phyloP scores from a whole-genome alignment of 1,284 basidiomycete species.

The Ganoderma resinaceum region DNA sequence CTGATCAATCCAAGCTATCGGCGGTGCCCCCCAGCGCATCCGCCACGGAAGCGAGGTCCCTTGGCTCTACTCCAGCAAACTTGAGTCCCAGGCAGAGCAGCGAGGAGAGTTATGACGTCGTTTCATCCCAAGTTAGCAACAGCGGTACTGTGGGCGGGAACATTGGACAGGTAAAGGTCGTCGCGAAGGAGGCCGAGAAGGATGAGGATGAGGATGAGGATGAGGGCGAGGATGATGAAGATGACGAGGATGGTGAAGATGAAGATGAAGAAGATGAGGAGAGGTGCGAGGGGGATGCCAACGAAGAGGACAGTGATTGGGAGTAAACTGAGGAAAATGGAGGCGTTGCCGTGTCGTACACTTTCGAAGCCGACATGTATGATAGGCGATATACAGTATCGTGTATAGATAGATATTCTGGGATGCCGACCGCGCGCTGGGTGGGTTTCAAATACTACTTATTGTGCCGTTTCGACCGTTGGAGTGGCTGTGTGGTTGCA shows the following conservation, averaged over 20 bases:
- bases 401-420: neutral
- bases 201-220: slow-evolving; percentile 45
- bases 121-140: slow-evolving; percentile 55
- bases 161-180: slow-evolving; percentile 25
- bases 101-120: slow-evolving; percentile 78
- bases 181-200: slow-evolving; percentile 43
- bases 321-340: slow-evolving; percentile 48
- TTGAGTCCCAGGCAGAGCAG: slow-evolving; percentile 65
- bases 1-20: slow-evolving; percentile 6
- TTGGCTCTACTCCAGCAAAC: slow-evolving; percentile 45
- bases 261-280: slow-evolving; percentile 19
- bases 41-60: slow-evolving; percentile 37
- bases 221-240: slow-evolving; percentile 47
- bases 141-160: slow-evolving; percentile 30
- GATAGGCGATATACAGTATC: neutral
- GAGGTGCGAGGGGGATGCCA: slow-evolving; percentile 32
- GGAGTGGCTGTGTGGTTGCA: neutral
- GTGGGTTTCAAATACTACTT: neutral
- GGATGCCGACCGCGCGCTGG: neutral
- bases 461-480: neutral
- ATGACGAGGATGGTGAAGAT: slow-evolving; percentile 30
- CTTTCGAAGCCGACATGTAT: neutral
- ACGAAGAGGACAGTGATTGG: slow-evolving; percentile 71
- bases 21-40: slow-evolving; percentile 22
- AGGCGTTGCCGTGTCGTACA: neutral